These are phyloP conservation scores for Nissolia schottii DNA, from an alignment of 306 rosid species.

Conservation along the genomic window DNA sequence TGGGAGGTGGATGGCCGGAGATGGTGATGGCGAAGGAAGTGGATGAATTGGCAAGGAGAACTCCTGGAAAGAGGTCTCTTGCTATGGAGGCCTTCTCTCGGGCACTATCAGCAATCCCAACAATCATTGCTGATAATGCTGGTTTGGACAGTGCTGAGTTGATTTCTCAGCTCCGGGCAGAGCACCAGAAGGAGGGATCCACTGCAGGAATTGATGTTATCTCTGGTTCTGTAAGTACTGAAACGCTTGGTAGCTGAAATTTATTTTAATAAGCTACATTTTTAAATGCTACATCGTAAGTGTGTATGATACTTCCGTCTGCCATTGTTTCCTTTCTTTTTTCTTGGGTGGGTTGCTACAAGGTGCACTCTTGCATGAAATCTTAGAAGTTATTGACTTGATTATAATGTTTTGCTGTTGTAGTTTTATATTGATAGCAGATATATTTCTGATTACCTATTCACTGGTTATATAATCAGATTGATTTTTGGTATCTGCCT, in stretches of 20 bases:
- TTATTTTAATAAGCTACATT: neutral
- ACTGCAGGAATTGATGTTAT: conserved; percentile 90
- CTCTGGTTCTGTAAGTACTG: conserved; percentile 77
- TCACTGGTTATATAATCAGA: neutral
- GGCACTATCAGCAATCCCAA: conserved; percentile 85
- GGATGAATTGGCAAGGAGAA: conserved; percentile 83
- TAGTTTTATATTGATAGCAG: neutral
- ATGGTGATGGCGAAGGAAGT: conserved; percentile 94
- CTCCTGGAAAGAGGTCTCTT: conserved; percentile 94
- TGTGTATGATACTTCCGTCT: neutral
- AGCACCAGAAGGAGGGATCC: conserved; percentile 83
- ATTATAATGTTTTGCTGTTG: neutral
- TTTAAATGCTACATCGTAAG: neutral
- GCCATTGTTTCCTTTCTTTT: neutral
- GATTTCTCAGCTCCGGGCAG: conserved; percentile 92
- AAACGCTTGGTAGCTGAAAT: neutral
- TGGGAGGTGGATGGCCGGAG: conserved; percentile 99
- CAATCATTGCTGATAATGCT: conserved; percentile 94
- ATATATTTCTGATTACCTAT: neutral
- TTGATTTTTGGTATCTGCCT: neutral
- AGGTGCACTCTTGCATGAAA: neutral
- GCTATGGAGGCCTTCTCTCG: conserved; percentile 95
- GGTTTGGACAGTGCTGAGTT: conserved; percentile 98
- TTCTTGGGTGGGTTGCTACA: neutral
- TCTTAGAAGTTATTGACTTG: neutral